These are phyloP conservation scores for Dothistroma pini DNA, from an alignment of 2,329 filamentous ascomycete species.

Conservation along the genomic window DNA sequence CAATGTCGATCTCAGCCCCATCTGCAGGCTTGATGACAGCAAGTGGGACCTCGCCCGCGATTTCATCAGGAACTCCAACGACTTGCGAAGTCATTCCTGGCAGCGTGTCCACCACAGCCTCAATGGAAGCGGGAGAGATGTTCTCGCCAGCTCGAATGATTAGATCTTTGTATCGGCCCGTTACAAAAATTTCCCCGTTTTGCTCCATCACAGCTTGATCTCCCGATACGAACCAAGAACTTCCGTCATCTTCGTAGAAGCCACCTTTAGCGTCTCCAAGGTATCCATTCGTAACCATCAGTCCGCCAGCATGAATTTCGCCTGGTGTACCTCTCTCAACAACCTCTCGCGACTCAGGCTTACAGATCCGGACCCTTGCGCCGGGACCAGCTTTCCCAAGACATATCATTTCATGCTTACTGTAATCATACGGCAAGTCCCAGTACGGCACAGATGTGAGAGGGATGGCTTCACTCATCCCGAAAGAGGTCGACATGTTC, in stretches of 20 bases:
- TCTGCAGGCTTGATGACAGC: constrained; percentile 11
- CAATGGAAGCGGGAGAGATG: constrained; percentile 18
- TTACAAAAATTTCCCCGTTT: constrained; percentile 9
- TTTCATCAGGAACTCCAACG: constrained; percentile 15
- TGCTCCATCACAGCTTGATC: constrained; percentile 17
- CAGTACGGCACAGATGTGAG: neutral
- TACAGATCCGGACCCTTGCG: constrained; percentile 1
- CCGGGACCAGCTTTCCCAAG: neutral
- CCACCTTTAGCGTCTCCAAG: neutral
- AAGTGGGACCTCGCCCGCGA: constrained; percentile 21
- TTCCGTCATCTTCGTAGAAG: constrained; percentile 13
- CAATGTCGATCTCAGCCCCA: neutral
- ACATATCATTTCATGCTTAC: neutral
- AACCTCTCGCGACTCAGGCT: neutral
- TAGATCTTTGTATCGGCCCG: constrained; percentile 20
- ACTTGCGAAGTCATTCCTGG: constrained; percentile 13
- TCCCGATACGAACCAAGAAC: constrained; percentile 15
- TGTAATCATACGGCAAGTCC: neutral
- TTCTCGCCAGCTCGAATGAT: constrained; percentile 21
- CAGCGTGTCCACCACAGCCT: constrained; percentile 2
- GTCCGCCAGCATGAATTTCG: constrained; percentile 5
- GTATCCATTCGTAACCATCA: constrained; percentile 3
- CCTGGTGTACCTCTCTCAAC: neutral
- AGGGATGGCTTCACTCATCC: constrained; percentile 4
- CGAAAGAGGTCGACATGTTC: neutral